Base-by-base conservation (phyloP, 768 basidiomycete species). In the Tricholoma matsutake region DNA sequence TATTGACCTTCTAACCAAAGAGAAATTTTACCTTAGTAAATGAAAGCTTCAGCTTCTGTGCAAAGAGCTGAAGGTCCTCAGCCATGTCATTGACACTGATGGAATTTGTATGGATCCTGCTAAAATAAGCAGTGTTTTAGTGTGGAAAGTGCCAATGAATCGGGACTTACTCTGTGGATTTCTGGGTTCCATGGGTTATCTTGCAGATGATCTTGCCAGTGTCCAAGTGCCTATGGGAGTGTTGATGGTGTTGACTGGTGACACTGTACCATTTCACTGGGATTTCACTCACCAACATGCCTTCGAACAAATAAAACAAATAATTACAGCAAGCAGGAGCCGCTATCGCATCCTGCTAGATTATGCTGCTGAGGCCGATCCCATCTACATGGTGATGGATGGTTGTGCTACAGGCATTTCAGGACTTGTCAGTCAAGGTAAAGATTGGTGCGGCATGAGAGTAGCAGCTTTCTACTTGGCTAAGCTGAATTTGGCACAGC, bases 291-390 rank as follows among this genome's bases (percentile, higher is more conserved):
- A 67, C 14, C 67, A 73, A 18, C 45, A 54, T 4, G 74, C 75
- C 4, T 79, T 79, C 61, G 68, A 77, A 1, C 66, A 71, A 11
- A 68, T 79, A 28, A 79, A 78, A 56, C 6, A 51, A 0, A 61
- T 72, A 2, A 63, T 65, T 9, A 31, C 61, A 1, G 58, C 60
- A 6, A 63, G 62, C 56, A 58, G 61, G 0, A 61, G 71, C 32
- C 64, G 71, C 53, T 64, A 63, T 39, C 57, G 68, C 3, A 57
- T 59, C 9, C 63, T 65, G 2, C 22, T 72, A 2, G 58, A 68
- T 18, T 75, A 75, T 61, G 54, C 22, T 1, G n/a, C 25, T 0
- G 60, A 56, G 3, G 66, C 67, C 0, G 60, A 62, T 5, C 65
- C 68, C 3, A 71, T 78, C 1, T 70, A 69, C 54, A 7, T 79